phyloP scores from a whole-genome alignment of 2,329 filamentous ascomycete species.

The Pestalotiopsis sp. region DNA sequence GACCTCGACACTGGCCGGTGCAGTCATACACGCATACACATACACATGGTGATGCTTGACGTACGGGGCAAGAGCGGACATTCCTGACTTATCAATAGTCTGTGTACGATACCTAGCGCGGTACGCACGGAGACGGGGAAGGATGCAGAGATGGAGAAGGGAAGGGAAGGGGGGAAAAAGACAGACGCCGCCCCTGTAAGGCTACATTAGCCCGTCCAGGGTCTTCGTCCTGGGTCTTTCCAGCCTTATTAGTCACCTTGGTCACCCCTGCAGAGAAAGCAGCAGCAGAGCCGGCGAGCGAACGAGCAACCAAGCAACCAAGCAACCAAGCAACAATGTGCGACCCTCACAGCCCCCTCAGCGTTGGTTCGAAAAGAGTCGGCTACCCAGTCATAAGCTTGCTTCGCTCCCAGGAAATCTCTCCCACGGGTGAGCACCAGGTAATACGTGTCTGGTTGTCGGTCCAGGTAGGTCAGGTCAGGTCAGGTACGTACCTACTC shows the following conservation, averaged over 20 bases:
- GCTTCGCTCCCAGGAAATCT: neutral
- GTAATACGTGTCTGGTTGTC: too few species aligned
- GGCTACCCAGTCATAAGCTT: neutral
- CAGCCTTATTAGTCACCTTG: neutral
- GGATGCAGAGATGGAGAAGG: neutral
- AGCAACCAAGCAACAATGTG: neutral
- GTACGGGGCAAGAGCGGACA: neutral
- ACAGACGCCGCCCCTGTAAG: neutral
- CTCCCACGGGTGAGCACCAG: neutral
- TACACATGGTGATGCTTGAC: too few species aligned
- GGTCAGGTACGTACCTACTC: neutral
- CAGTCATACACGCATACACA: too few species aligned
- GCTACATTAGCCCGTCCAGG: neutral
- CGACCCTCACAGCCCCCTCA: neutral
- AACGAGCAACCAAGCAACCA: neutral
- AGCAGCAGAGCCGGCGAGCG: neutral
- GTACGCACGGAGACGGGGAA: neutral
- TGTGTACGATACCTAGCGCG: neutral
- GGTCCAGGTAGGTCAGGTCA: neutral
- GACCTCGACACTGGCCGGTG: too few species aligned
- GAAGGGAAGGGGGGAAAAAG: neutral
- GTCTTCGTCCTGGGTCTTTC: neutral
- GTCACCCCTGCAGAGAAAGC: neutral
- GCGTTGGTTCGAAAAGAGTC: neutral
- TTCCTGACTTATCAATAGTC: neutral